Evolutionary conservation across 2,329 filamentous ascomycete genomes (phyloP), one percentile per base, ranked within the genome.

Genomic region (Exophiala dermatitidis): DNA sequence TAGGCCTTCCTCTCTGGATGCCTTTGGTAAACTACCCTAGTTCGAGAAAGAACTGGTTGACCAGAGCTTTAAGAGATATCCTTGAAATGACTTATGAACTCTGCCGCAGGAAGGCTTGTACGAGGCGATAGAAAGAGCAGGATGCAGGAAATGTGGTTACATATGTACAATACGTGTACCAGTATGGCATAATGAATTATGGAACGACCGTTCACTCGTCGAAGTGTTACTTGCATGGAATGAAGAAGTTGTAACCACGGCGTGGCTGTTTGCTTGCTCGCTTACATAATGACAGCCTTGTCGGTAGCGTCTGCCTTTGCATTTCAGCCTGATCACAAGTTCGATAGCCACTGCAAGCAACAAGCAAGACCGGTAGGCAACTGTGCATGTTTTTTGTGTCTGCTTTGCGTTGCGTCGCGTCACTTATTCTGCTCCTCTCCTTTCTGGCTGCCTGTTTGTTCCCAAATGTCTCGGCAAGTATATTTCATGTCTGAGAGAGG

Each of bases 291-390:
- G 10, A 3, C 6, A 38, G 36, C 36, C 36, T 38, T 38, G 36
- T 41, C 38, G 38, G 6, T 10, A 41, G 19, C 10, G 10, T 28
- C 31, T 46, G 3, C 8, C 9, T 6, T 26, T 28, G 44, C 12
- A 32, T 32, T 46, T 46, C 44, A 46, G 44, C 44, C 44, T 46
- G 44, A 34, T 46, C 32, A 30, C 28, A 28, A n/a, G 10, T 10
- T 12, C 32, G 29, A 47, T 31, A 5, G 5, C 26, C 9, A 49
- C 29, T n/a, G 28, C 37, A 41, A 41, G 28, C 38, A 26, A 28
- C 38, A 41, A 41, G 7, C 38, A 38, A n/a, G 9, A 38, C 19
- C 19, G 19, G 19, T 19, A 19, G 19, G 19, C 19, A 19, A 19
- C 19, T 19, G 19, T 19, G 19, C 19, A 19, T 19, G 19, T 19